These are phyloP conservation scores for Elsinoe ampelina DNA, from an alignment of 2,329 filamentous ascomycete species.

Conservation along the genomic window DNA sequence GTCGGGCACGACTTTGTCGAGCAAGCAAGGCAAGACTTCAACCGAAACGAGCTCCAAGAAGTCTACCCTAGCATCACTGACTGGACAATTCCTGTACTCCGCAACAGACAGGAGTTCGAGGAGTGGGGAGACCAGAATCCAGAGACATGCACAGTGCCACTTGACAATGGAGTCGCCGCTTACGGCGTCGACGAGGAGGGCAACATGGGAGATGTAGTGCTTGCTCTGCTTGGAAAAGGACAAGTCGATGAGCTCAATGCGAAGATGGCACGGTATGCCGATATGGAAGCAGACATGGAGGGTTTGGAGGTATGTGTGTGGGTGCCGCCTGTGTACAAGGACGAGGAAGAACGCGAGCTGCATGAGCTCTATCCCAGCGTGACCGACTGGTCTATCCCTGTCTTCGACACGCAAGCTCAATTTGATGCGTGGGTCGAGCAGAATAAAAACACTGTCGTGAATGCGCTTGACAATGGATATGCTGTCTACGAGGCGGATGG, in stretches of 20 bases:
- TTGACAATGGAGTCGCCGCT: background rate
- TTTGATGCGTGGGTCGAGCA: background rate
- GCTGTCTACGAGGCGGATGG: slow-evolving; percentile 2
- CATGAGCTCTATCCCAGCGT: background rate
- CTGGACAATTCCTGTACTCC: background rate
- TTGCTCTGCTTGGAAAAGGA: background rate
- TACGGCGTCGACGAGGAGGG: background rate
- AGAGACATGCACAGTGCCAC: background rate
- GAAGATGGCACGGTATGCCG: background rate
- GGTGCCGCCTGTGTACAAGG: background rate
- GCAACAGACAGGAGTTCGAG: background rate
- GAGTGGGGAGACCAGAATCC: background rate
- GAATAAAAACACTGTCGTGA: slow-evolving; percentile 2
- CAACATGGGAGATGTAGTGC: background rate
- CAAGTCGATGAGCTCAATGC: background rate
- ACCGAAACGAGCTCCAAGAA: background rate
- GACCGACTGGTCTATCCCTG: background rate
- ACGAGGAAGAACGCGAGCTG: background rate
- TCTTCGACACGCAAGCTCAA: background rate
- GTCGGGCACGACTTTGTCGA: slow-evolving; percentile 1
- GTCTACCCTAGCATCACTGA: slow-evolving; percentile 1
- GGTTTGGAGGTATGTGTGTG: background rate
- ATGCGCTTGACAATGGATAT: background rate
- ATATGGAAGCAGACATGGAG: background rate
- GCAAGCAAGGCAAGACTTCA: background rate